These are phyloP conservation scores for Botrytis squamosa DNA, from an alignment of 2,329 filamentous ascomycete species.

Conservation along the genomic window DNA sequence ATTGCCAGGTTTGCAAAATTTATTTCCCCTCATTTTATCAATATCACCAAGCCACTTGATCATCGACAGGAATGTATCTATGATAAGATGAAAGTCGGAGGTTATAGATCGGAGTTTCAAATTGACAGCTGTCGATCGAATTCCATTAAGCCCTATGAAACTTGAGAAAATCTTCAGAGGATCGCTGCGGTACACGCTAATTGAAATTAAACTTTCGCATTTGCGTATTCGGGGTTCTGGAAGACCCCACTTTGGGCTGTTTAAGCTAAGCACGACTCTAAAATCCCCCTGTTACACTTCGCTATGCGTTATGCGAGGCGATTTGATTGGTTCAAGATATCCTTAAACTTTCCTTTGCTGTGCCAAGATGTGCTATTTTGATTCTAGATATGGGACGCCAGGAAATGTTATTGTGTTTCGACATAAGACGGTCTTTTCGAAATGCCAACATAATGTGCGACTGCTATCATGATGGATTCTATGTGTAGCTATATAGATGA, in stretches of 20 bases:
- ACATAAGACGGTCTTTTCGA: conserved; percentile 2
- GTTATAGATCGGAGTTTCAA: not conserved
- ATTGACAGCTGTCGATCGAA: not conserved
- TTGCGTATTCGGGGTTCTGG: conserved; percentile 1
- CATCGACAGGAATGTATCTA: not conserved
- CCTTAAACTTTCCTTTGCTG: not conserved
- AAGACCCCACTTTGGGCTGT: not conserved
- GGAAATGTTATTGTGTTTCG: not conserved
- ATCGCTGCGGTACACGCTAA: not conserved
- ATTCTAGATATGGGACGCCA: not conserved
- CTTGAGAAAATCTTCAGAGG: not conserved
- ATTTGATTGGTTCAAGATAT: not conserved
- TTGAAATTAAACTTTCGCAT: conserved; percentile 10
- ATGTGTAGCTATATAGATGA: not conserved
- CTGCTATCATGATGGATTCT: not conserved
- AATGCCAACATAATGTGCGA: conserved; percentile 10
- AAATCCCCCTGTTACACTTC: not conserved
- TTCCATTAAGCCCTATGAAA: conserved; percentile 7
- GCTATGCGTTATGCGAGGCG: not conserved
- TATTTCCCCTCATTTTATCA: not conserved
- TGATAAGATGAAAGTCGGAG: not conserved
- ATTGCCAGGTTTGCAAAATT: not conserved
- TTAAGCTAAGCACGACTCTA: not conserved
- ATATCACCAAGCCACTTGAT: not conserved
- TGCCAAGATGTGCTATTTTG: not conserved